A percentile compares a stretch with the other conserved stretches of the same genome.
Evolutionary conservation across 306 rosid species (phyloP).

Genomic region (Cucumis melo): DNA sequence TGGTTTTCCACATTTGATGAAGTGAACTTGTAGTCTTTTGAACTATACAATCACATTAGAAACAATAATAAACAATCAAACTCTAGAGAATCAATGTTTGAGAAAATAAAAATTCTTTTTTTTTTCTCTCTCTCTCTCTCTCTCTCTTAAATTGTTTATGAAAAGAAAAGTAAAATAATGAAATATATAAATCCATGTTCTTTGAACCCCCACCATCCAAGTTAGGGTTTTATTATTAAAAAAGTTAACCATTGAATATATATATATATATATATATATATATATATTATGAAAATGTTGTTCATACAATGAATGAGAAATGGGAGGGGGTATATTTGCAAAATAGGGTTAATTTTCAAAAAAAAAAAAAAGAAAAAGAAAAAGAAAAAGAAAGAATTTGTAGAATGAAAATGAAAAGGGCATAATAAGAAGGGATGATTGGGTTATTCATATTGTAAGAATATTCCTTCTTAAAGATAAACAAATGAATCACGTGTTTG

Average conservation of each 20-base stretch:
- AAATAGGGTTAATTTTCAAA: not conserved
- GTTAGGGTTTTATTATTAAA: not conserved
- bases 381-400: not conserved
- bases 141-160: no score
- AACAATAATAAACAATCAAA: not conserved
- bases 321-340: not conserved
- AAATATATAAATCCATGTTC: not conserved
- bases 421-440: not conserved
- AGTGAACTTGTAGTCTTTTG: not conserved
- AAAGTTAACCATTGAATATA: not conserved
- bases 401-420: slow-evolving; percentile 1
- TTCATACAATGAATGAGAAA: not conserved
- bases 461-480: not conserved
- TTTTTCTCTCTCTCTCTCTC: no score
- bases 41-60: not conserved
- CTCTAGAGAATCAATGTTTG: not conserved
- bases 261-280: no score
- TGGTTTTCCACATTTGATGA: not conserved
- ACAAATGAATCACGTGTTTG: not conserved
- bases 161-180: not conserved
- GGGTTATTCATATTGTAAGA: not conserved
- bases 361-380: not conserved
- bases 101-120: not conserved
- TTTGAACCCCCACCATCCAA: not conserved
- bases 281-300: not conserved